phyloP scores from a whole-genome alignment of 2,329 filamentous ascomycete genomes.

The Rutstroemia sp. region DNA sequence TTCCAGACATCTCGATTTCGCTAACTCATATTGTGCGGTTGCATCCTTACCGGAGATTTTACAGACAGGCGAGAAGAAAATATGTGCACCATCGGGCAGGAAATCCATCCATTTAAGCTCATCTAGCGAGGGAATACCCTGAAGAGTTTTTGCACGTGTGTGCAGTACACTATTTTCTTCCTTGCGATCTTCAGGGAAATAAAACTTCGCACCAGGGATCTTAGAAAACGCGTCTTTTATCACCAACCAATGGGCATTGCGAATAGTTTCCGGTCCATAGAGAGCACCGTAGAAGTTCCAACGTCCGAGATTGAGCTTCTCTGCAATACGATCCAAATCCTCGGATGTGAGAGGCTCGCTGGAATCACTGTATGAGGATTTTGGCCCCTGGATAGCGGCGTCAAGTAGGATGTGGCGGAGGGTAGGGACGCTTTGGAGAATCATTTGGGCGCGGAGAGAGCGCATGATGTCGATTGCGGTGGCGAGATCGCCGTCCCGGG shows the following conservation, averaged over 20 bases:
- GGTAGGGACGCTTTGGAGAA: slow-evolving; percentile 34
- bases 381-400: slow-evolving; percentile 32
- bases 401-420: slow-evolving; percentile 28
- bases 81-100: slow-evolving; percentile 43
- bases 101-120: slow-evolving; percentile 40
- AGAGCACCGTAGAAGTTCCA: slow-evolving; percentile 43
- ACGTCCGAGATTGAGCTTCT: slow-evolving; percentile 35
- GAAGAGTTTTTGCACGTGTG: slow-evolving; percentile 27
- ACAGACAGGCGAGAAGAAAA: slow-evolving; percentile 46
- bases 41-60: slow-evolving; percentile 42
- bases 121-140: slow-evolving; percentile 25
- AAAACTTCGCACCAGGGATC: slow-evolving; percentile 29
- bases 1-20: slow-evolving; percentile 33
- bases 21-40: slow-evolving; percentile 36
- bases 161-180: slow-evolving; percentile 21
- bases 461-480: slow-evolving; percentile 38
- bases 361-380: slow-evolving; percentile 28
- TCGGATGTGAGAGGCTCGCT: slow-evolving; percentile 31
- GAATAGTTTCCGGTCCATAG: slow-evolving; percentile 30
- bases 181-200: slow-evolving; percentile 24
- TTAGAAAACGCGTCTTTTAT: slow-evolving; percentile 24
- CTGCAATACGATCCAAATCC: slow-evolving; percentile 35
- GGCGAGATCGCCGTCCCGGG: slow-evolving; percentile 25
- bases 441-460: slow-evolving; percentile 33
- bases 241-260: slow-evolving; percentile 30